Evolutionary conservation across 2,329 filamentous ascomycete species (phyloP).

Genomic region (Diaporthe vexans): DNA sequence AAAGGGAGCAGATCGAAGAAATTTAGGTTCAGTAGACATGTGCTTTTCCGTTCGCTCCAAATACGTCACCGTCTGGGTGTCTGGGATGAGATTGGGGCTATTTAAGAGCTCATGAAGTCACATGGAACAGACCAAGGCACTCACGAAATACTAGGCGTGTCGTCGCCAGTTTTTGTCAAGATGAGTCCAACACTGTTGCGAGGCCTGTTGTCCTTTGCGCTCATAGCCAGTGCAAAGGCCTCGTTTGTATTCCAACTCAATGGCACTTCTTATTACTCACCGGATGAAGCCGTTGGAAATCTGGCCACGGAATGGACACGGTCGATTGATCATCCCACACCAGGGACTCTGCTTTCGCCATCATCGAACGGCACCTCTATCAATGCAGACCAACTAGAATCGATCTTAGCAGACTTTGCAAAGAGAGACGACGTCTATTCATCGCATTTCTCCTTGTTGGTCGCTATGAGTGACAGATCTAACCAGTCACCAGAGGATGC

Average conservation of each 20-base stretch:
- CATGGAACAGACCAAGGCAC: background rate
- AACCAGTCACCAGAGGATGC: background rate
- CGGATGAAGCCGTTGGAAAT: background rate
- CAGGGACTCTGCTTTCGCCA: background rate
- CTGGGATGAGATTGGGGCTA: too few species aligned
- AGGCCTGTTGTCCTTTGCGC: background rate
- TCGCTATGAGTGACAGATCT: background rate
- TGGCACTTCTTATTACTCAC: constrained; percentile 7
- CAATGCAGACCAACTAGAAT: background rate
- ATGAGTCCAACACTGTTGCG: background rate
- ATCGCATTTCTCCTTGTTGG: background rate
- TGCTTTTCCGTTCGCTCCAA: background rate
- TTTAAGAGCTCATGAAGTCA: background rate
- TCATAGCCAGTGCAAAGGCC: background rate
- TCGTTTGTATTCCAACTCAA: constrained; percentile 6
- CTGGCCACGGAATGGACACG: background rate
- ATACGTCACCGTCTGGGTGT: too few species aligned
- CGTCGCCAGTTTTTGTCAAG: background rate
- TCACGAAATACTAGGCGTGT: background rate
- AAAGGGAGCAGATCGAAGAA: too few species aligned
- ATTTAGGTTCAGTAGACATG: background rate
- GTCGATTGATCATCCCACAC: background rate
- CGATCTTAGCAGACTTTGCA: background rate
- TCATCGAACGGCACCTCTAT: background rate
- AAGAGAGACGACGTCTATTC: background rate